A percentile compares a stretch with the other conserved stretches of the same genome.
phyloP scores from a whole-genome alignment of 106 monocot genomes.

The Dendrobium chrysotoxum region DNA sequence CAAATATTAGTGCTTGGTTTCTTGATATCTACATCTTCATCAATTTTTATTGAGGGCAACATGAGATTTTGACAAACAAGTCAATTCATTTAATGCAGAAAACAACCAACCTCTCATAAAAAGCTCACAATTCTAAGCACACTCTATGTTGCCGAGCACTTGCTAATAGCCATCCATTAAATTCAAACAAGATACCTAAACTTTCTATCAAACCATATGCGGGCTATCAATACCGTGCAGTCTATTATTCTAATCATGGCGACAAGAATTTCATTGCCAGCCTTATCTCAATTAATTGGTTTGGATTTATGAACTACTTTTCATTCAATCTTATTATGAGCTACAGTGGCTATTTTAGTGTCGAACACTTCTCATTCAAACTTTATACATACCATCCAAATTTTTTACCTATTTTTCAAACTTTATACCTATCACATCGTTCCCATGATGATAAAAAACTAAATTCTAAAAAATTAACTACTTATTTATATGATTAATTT shows the following conservation, averaged over 20 bases:
- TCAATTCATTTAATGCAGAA: background rate
- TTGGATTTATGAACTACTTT: too few species aligned
- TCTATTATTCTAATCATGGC: too few species aligned
- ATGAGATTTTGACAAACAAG: conserved; percentile 2
- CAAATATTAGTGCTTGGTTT: background rate
- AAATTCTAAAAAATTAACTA: too few species aligned
- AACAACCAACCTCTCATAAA: background rate
- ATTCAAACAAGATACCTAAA: background rate
- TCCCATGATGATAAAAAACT: too few species aligned
- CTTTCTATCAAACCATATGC: background rate
- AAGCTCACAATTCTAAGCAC: background rate
- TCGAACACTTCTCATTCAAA: too few species aligned
- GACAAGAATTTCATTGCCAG: background rate
- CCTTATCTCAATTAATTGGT: background rate
- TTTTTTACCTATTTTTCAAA: too few species aligned
- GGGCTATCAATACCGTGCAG: too few species aligned
- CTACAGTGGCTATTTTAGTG: too few species aligned
- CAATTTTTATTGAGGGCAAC: background rate
- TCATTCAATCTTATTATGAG: too few species aligned
- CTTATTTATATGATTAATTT: too few species aligned
- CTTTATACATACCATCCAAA: too few species aligned
- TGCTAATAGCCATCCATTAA: background rate
- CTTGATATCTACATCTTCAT: background rate
- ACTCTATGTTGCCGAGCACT: background rate
- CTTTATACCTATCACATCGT: too few species aligned